Evolutionary conservation across 305 asterid species (phyloP).

Genomic region (Caryopteris hybrid): DNA sequence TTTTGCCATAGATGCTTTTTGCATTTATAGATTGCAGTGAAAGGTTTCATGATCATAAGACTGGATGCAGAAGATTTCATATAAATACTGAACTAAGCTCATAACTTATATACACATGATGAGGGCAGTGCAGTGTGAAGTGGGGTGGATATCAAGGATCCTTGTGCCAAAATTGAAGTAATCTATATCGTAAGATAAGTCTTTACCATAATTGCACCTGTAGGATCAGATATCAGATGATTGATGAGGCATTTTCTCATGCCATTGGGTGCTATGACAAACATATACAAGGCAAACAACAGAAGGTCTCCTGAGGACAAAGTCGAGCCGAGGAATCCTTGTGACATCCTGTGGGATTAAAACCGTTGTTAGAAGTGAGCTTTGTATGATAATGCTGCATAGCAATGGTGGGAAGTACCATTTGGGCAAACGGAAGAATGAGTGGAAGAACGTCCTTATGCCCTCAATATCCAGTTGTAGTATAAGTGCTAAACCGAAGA

Average conservation of each 20-base stretch:
- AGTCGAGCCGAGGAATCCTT: slow-evolving; percentile 94
- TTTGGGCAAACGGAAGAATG: slow-evolving; percentile 80
- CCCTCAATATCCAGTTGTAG: slow-evolving; percentile 83
- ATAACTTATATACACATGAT: slow-evolving; percentile 18
- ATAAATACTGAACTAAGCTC: slow-evolving; percentile 5
- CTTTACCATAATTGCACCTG: slow-evolving; percentile 80
- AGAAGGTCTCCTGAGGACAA: slow-evolving; percentile 82
- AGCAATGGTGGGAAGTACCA: slow-evolving; percentile 42
- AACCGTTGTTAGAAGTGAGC: neutral
- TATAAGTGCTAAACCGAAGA: slow-evolving; percentile 94
- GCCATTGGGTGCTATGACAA: slow-evolving; percentile 84
- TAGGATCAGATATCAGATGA: slow-evolving; percentile 91
- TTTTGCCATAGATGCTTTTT: neutral
- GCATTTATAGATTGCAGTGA: neutral
- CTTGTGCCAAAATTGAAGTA: neutral
- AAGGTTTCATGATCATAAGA: neutral
- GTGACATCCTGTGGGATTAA: slow-evolving; percentile 73
- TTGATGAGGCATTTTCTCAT: slow-evolving; percentile 80
- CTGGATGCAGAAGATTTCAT: slow-evolving; percentile 2
- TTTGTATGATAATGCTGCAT: neutral
- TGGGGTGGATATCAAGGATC: neutral
- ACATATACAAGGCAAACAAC: slow-evolving; percentile 85
- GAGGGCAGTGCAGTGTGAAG: neutral
- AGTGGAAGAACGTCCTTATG: slow-evolving; percentile 74
- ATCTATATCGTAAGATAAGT: slow-evolving; percentile 67